Percentiles rank a stretch among this genome's conserved stretches.
Conservation (phyloP, 1,139 yeast genomes). For the Protomyces arabidopsidicola region DNA sequence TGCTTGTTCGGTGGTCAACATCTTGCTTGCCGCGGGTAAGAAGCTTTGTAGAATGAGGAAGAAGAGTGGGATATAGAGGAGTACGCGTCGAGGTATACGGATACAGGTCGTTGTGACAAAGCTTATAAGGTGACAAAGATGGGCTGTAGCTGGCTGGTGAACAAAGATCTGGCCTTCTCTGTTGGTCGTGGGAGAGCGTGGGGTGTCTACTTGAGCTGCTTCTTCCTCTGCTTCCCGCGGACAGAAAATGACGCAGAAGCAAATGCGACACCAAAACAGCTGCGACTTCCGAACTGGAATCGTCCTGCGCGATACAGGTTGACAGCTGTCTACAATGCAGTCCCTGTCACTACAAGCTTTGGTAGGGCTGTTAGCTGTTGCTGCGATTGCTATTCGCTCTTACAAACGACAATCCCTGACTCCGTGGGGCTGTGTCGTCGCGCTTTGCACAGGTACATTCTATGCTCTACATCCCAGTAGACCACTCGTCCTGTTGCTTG, state of each 20-base stretch:
- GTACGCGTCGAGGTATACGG: not conserved
- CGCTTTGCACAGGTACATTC: constrained; percentile 43
- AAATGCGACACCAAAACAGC: not conserved
- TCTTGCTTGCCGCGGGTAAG: not conserved
- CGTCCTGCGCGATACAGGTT: too few species aligned
- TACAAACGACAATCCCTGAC: constrained; percentile 42
- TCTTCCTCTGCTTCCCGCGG: not conserved
- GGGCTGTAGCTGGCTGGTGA: not conserved
- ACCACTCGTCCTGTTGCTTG: constrained; percentile 40
- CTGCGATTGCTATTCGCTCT: constrained; percentile 16
- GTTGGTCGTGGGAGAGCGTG: too few species aligned
- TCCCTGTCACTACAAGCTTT: not conserved
- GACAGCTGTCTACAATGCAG: not conserved
- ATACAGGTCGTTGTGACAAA: not conserved
- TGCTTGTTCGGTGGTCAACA: not conserved
- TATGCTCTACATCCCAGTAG: constrained; percentile 44
- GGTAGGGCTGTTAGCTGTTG: constrained; percentile 15
- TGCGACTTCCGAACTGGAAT: too few species aligned
- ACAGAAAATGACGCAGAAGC: not conserved
- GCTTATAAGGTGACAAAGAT: not conserved
- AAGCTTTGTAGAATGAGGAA: not conserved
- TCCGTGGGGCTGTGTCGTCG: constrained; percentile 42
- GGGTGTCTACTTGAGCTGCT: not conserved
- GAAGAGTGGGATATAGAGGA: not conserved
- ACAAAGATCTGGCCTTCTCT: too few species aligned